Evolutionary conservation across 768 basidiomycete species (phyloP), one percentile per base, ranked within the genome.

Genomic region (Auriscalpium orientale): DNA sequence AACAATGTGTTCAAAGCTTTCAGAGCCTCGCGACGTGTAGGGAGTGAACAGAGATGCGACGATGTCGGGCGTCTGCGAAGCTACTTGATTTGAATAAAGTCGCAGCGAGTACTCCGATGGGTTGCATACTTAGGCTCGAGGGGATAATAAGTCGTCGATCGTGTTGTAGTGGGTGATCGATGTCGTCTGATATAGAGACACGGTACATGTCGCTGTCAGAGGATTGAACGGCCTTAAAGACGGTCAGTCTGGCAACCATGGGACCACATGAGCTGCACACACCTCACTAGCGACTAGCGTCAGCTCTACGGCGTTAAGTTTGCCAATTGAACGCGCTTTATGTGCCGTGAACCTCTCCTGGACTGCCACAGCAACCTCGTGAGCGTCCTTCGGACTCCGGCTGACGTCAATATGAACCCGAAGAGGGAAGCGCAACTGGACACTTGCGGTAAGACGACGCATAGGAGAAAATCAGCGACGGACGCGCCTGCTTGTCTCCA

Each of bases 1-100:
- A 18, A 82, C 73, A 37, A 80, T 71, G 33, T 79, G 73, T 28
- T 76, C 74, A 53, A 75, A 71, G 13, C 47, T 44, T 11, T 66
- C 76, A 34, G 80, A 75, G 48, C 79, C 73, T 53, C 70, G 65
- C 16, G 70, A 68, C 33, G 69, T 64, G n/a, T 76, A 67, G 3
- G 77, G 71, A 2, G 72, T 70, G 48, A 79, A 64, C 53, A 84
- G 58, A 64, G 75, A 54, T 57, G 63, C 64, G 38, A 78, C 55
- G 22, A 74, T 68, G n/a, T 68, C 66, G n/a, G 66, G 56, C 10
- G 65, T 45, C n/a, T 34, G 47, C 22, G 56, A 49, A 37, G 50
- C 53, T 51, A 43, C 45, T 53, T 43, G 5, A 7, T 4, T 49
- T 43, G 22, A 34, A 13, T 33, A 28, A 5, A 28, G 28, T 28